Conservation (phyloP, 2,329 filamentous ascomycete genomes). For the Ceratocystis smalleyi region DNA sequence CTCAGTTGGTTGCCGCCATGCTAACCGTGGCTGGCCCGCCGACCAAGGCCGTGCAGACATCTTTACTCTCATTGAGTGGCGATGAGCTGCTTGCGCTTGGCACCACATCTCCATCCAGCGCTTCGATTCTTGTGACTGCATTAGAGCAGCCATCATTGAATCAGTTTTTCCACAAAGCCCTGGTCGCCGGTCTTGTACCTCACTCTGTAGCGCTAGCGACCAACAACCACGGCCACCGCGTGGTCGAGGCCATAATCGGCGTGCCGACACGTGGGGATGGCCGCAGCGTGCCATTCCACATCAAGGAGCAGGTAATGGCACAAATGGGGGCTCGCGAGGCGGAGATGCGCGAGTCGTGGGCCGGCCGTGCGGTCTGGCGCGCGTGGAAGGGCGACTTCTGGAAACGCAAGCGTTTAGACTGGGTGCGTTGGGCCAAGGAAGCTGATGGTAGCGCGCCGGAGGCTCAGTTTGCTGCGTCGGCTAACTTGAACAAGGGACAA, state of each 20-base stretch:
- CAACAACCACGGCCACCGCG: slow-evolving; percentile 36
- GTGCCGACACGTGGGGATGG: slow-evolving; percentile 35
- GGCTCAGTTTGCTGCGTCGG: slow-evolving; percentile 9
- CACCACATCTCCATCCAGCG: slow-evolving; percentile 34
- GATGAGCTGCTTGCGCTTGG: slow-evolving; percentile 49
- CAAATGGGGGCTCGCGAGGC: slow-evolving; percentile 34
- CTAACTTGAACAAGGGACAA: slow-evolving; percentile 7
- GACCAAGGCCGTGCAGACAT: slow-evolving; percentile 54
- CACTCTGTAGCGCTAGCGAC: slow-evolving; percentile 32
- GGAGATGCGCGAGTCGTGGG: slow-evolving; percentile 36
- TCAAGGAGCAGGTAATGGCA: slow-evolving; percentile 41
- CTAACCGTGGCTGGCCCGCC: slow-evolving; percentile 56
- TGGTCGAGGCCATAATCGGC: slow-evolving; percentile 34
- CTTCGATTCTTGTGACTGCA: slow-evolving; percentile 36
- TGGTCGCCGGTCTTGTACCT: slow-evolving; percentile 34
- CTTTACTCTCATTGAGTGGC: slow-evolving; percentile 44
- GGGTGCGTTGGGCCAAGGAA: slow-evolving; percentile 43
- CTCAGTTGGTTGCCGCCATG: slow-evolving; percentile 66
- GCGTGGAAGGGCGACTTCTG: slow-evolving; percentile 43
- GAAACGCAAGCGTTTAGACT: slow-evolving; percentile 37
- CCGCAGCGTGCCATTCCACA: slow-evolving; percentile 37
- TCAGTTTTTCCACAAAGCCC: slow-evolving; percentile 40
- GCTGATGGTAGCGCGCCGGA: slow-evolving; percentile 13
- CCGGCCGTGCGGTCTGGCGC: slow-evolving; percentile 41
- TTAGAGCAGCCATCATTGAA: slow-evolving; percentile 33